phyloP scores from a whole-genome alignment of 2,329 filamentous ascomycete species.

The Aureobasidium lini region DNA sequence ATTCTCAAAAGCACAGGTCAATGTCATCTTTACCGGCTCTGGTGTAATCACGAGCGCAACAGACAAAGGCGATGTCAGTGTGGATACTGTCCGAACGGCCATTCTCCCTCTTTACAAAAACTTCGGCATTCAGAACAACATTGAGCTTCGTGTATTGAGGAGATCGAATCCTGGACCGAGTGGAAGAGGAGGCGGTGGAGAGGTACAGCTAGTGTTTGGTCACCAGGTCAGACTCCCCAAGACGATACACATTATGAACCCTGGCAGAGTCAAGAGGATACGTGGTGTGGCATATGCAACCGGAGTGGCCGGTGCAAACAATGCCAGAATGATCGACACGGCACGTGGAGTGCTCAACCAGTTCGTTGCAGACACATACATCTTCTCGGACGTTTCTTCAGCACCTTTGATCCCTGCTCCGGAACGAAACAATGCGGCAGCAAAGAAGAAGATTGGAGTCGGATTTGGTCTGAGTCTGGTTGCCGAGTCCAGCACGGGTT shows the following conservation, averaged over 20 bases:
- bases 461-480: constrained; percentile 89
- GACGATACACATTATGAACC: constrained; percentile 79
- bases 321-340: constrained; percentile 88
- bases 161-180: constrained; percentile 69
- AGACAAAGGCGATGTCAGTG: constrained; percentile 74
- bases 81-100: constrained; percentile 88
- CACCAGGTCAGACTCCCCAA: constrained; percentile 91
- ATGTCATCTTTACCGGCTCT: constrained; percentile 80
- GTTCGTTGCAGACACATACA: constrained; percentile 80
- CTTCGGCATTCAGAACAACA: constrained; percentile 79
- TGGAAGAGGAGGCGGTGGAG: constrained; percentile 74
- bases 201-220: constrained; percentile 89
- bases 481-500: constrained; percentile 82
- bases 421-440: constrained; percentile 55
- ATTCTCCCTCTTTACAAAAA: constrained; percentile 82
- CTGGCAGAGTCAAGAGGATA: constrained; percentile 79
- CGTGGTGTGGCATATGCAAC: constrained; percentile 90
- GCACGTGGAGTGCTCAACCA: constrained; percentile 81
- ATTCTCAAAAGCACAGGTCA: constrained; percentile 86
- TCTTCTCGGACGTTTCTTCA: constrained; percentile 62
- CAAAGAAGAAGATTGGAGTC: constrained; percentile 60
- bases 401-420: constrained; percentile 58
- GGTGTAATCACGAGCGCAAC: constrained; percentile 90
- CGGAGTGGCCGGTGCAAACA: constrained; percentile 86
- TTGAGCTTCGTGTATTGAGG: constrained; percentile 76